Conservation (phyloP, 169 alveolate genomes). For the Perkinsus chesapeaki region DNA sequence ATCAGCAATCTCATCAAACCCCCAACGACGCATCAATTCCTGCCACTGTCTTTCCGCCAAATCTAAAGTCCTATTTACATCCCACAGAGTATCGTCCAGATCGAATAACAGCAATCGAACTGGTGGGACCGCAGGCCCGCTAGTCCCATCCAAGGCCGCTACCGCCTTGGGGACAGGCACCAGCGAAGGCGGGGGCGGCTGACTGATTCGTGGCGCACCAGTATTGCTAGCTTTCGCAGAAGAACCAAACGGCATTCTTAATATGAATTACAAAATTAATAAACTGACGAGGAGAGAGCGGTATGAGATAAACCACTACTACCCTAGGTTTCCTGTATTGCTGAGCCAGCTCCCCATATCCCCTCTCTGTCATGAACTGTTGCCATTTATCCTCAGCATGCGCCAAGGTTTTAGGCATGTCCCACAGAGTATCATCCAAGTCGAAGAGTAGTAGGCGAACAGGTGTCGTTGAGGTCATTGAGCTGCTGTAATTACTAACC, state of each 20-base stretch:
- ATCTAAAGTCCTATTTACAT: background rate
- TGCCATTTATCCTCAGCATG: background rate
- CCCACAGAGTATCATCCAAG: background rate
- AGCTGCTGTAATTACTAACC: background rate
- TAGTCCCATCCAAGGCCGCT: no score
- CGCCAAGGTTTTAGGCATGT: background rate
- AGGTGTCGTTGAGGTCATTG: background rate
- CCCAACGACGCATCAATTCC: background rate
- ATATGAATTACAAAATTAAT: no score
- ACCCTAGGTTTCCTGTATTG: background rate
- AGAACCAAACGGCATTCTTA: no score
- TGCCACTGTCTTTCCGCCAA: background rate
- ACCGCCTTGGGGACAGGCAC: no score
- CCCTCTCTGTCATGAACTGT: background rate
- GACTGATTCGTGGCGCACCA: no score
- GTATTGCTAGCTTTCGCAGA: no score
- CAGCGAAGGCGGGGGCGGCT: no score
- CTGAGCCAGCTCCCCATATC: background rate
- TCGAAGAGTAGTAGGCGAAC: background rate
- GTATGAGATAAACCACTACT: no score
- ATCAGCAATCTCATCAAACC: background rate
- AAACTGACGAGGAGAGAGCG: no score
- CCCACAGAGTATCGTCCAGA: background rate
- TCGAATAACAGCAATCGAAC: background rate
- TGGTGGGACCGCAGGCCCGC: no score